Percentiles rank a stretch among this genome's conserved stretches.
phyloP scores from a whole-genome alignment of 768 basidiomycete species.

The Amanita polypyramis region DNA sequence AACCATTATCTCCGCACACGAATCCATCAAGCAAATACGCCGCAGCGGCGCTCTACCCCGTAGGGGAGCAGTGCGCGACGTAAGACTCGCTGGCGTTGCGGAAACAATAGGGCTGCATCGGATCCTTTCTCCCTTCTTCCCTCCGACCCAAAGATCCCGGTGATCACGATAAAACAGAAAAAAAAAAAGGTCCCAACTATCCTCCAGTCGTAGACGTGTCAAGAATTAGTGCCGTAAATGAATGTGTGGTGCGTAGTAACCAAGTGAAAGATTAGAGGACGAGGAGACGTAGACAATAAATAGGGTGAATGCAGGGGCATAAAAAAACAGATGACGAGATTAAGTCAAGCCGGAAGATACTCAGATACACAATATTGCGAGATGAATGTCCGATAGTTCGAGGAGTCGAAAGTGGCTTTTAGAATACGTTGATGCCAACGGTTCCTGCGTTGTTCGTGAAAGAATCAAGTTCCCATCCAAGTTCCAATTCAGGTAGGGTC shows the following conservation, averaged over 20 bases:
- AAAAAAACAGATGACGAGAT: neutral
- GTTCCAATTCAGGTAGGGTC: constrained; percentile 1
- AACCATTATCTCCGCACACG: constrained; percentile 5
- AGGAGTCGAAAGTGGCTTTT: neutral
- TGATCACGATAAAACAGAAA: neutral
- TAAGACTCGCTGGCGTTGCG: neutral
- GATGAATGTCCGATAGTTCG: neutral
- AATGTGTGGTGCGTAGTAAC: neutral
- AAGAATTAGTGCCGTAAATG: neutral
- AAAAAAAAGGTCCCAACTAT: neutral
- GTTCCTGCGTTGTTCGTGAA: neutral
- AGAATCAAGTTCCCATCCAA: constrained; percentile 7
- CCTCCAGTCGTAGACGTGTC: neutral
- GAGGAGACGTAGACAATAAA: constrained; percentile 5
- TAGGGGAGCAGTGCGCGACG: constrained; percentile 3
- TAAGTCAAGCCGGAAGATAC: constrained; percentile 1
- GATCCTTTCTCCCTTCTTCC: constrained; percentile 6
- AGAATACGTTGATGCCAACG: constrained; percentile 5
- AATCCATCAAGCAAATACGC: neutral
- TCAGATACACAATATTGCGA: constrained; percentile 1
- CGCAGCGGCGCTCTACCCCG: constrained; percentile 6
- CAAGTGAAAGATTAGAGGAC: neutral
- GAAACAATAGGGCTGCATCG: constrained; percentile 6
- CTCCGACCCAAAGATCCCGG: constrained; percentile 2
- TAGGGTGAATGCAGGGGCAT: neutral